Base-by-base conservation (phyloP, 108 stramenopile genomes). In the Cylindrotheca closterium region DNA sequence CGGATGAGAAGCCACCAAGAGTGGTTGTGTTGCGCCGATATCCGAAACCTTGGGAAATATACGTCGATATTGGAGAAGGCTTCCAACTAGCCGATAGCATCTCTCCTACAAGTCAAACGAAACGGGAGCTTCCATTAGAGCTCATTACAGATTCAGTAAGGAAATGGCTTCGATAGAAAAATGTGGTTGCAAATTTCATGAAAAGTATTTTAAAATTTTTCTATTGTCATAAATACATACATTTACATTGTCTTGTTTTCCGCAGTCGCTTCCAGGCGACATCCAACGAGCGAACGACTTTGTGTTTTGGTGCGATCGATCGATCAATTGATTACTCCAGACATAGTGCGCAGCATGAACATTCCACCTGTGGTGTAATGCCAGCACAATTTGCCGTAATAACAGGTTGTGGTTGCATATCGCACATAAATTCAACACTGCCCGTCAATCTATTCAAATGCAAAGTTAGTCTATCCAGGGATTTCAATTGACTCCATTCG, bases 21-120 rank as follows among this genome's bases (percentile, higher is more conserved):
- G 55, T 84, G 15, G 78, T 80, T 5, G 71, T 77, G 24, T 37
- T 84, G 61, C 72, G 79, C 7, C 58, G 79, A 51, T 84, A 70
- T 69, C 83, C 83, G 12, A 46, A 52, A n/a, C 75, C 77, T 55
- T 84, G 79, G 79, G 63, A 84, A 60, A 27, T 79, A 0, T 75
- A 71, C 58, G 68, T 84, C 10, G 83, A 84, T 54, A 30, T 59
- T 53, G 83, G 83, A 19, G 62, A 52, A 51, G 77, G 77, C 0
- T 84, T 80, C 64, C 63, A 80, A 55, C 59, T 80, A 29, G 77
- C 71, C 2, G 67, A 69, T 18, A 61, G 25, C 12, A 51, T 49
- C 0, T 51, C 61, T 18, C 32, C 25, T n/a, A 26, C 23, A 19
- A 12, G 28, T 17, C 28, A 19, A 5, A 63, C 32, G 17, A 58